Evolutionary conservation across 2,329 filamentous ascomycete genomes (phyloP).

Genomic region (Pyrenophora graminea): DNA sequence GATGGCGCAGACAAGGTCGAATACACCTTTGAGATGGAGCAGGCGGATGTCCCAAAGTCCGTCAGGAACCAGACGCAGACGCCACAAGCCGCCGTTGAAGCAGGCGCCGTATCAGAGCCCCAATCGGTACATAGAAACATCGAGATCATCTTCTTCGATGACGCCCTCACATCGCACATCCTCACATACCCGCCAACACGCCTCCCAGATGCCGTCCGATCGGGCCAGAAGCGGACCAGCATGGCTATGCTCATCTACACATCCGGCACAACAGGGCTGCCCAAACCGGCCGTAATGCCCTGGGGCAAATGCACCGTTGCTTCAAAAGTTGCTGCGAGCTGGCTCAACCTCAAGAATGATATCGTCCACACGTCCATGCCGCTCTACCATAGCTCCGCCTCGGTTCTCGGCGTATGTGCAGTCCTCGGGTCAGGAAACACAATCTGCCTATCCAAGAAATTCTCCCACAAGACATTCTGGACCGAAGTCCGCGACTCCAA

Average conservation of each 20-base stretch:
- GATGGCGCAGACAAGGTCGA: slow-evolving; percentile 17
- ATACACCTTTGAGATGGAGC: slow-evolving; percentile 32
- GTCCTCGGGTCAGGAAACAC: slow-evolving; percentile 34
- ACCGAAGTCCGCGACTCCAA: slow-evolving; percentile 41
- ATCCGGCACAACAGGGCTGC: slow-evolving; percentile 45
- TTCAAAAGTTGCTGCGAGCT: slow-evolving; percentile 24
- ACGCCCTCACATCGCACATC: slow-evolving; percentile 33
- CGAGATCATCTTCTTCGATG: slow-evolving; percentile 40
- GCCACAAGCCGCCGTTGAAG: slow-evolving; percentile 10
- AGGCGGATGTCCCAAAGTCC: slow-evolving; percentile 20
- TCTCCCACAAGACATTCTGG: slow-evolving; percentile 48
- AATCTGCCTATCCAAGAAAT: slow-evolving; percentile 36
- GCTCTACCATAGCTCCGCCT: slow-evolving; percentile 43
- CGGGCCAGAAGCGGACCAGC: slow-evolving; percentile 26
- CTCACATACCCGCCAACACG: slow-evolving; percentile 34
- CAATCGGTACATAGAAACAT: slow-evolving; percentile 23
- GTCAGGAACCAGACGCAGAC: slow-evolving; percentile 26
- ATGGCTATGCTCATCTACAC: slow-evolving; percentile 49
- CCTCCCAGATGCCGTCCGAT: slow-evolving; percentile 34
- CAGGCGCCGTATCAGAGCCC: slow-evolving; percentile 14
- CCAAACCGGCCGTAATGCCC: slow-evolving; percentile 41
- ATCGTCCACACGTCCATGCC: slow-evolving; percentile 47
- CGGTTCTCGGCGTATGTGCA: slow-evolving; percentile 35
- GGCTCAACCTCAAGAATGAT: slow-evolving; percentile 36
- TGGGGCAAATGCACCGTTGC: slow-evolving; percentile 32